Evolutionary conservation across 176 grass and related monocot species (phyloP), one percentile per base, ranked within the genome.

Genomic region (Oryza meridionalis): DNA sequence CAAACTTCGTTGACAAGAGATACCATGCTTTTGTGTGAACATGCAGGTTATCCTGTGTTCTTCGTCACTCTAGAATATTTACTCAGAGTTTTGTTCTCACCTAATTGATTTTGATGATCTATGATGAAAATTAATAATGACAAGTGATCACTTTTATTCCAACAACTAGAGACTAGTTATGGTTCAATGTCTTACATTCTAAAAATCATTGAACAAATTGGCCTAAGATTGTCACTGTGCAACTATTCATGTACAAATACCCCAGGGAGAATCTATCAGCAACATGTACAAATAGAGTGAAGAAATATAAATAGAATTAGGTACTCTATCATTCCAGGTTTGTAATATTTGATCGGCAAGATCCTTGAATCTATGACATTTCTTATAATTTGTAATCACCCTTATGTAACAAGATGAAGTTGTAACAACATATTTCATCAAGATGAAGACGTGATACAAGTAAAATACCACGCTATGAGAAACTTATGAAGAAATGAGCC

Each of bases 401-500:
- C 46, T 81, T 38, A 13, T 70, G 79, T 70, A 25, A 38, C 21
- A 71, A 81, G 22, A 42, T n/a, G 17, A 65, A 83, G 42, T 50
- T 70, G n/a, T 55, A 71, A 59, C 67, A 43, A 12, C 49, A 13
- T 81, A 4, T 61, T 27, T 83, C 69, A 11, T 66, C 0, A 4
- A 22, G 27, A 83, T 22, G 17, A 64, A 65, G 11, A 50, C 15
- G 24, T 11, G 25, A 10, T 49, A 63, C 69, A 72, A 50, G 14
- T 47, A 73, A 50, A 73, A 46, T 72, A 45, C 40, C 55, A 42
- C 3, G 21, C 35, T 75, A 37, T 11, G 49, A 35, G 53, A 13
- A 77, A 78, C 47, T 58, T 42, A 73, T 80, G 77, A 47, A 80
- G n/a, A 66, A 38, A 69, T 55, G 65, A 53, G 19, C 44, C 44